These are phyloP conservation scores for Chlorella sp. DNA, from an alignment of 139 green algal species.

Conservation along the genomic window DNA sequence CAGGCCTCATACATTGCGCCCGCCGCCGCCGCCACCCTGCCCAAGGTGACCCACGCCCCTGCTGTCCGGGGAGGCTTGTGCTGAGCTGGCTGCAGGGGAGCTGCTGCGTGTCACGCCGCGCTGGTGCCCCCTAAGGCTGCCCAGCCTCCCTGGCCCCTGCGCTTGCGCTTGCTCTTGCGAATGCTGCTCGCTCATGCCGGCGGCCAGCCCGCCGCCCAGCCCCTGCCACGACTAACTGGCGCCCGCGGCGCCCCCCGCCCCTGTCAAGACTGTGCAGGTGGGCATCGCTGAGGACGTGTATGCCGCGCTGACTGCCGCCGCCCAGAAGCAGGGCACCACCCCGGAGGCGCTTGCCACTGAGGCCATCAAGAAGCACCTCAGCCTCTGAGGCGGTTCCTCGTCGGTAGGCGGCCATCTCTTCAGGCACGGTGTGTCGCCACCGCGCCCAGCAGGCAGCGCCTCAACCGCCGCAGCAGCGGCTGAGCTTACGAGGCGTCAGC, in stretches of 20 bases:
- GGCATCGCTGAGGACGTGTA: conserved; percentile 54
- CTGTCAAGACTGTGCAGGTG: conserved; percentile 16
- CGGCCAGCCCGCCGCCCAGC: too few relatives aligned
- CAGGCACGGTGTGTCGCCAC: too few relatives aligned
- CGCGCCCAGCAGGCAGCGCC: too few relatives aligned
- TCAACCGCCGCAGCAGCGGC: too few relatives aligned
- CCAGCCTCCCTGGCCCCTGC: too few relatives aligned
- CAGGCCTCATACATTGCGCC: conserved; percentile 51
- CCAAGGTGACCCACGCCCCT: not conserved
- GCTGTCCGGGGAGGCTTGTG: not conserved
- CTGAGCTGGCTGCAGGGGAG: too few relatives aligned
- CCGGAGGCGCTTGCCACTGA: conserved; percentile 35
- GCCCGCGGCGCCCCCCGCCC: not conserved
- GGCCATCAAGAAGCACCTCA: conserved; percentile 36
- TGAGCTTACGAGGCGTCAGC: too few relatives aligned
- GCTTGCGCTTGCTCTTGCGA: too few relatives aligned
- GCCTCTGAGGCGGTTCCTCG: not conserved
- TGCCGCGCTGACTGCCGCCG: conserved; percentile 56
- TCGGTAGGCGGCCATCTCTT: too few relatives aligned
- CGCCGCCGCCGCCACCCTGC: conserved; percentile 21
- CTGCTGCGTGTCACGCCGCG: not conserved
- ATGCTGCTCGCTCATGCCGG: too few relatives aligned
- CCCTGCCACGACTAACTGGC: conserved; percentile 37
- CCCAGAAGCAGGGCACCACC: conserved; percentile 39
- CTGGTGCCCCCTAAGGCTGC: too few relatives aligned